These are phyloP conservation scores for Gynochthodes officinalis DNA, from an alignment of 257 asterid genomes.

Conservation along the genomic window DNA sequence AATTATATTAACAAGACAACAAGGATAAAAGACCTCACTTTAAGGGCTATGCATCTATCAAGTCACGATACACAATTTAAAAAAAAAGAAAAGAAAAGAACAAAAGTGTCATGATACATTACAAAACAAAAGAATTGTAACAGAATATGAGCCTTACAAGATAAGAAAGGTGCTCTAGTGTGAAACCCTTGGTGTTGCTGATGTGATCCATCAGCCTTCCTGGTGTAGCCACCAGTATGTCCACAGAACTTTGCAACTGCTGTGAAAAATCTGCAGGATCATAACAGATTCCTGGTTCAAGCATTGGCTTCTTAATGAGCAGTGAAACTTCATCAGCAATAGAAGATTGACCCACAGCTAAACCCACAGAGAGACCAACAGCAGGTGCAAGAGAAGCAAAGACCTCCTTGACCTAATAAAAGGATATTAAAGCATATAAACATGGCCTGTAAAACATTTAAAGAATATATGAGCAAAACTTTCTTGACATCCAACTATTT, in stretches of 20 bases:
- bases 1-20: not conserved
- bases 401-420: conserved; percentile 76
- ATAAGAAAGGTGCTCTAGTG: conserved; percentile 80
- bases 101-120: too few relatives aligned
- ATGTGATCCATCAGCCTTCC: conserved; percentile 96
- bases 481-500: not conserved
- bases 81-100: too few relatives aligned
- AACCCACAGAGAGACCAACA: conserved; percentile 92
- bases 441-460: not conserved
- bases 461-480: not conserved
- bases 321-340: conserved; percentile 77
- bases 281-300: conserved; percentile 42
- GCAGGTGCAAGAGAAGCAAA: conserved; percentile 81
- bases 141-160: conserved; percentile 54
- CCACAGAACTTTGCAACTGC: conserved; percentile 65
- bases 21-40: not conserved
- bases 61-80: not conserved
- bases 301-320: conserved; percentile 65
- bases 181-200: conserved; percentile 81
- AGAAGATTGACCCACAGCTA: conserved; percentile 96
- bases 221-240: conserved; percentile 93
- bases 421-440: conserved; percentile 4
- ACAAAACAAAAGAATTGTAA: not conserved
- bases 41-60: not conserved
- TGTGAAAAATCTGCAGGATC: conserved; percentile 44